Conservation (phyloP, 257 asterid species). For the Solanum megistacrolobum region DNA sequence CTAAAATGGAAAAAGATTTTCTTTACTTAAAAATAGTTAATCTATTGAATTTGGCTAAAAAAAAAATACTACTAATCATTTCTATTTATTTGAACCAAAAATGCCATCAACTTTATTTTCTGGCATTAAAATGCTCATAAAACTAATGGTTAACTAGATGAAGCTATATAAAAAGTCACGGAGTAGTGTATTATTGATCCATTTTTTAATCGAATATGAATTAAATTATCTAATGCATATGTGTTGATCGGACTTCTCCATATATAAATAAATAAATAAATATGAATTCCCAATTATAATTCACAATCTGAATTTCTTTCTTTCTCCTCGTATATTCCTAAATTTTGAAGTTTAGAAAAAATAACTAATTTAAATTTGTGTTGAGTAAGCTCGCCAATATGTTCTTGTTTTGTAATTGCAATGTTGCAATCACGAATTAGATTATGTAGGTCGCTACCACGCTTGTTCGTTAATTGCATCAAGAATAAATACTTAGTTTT, state of each 20-base stretch:
- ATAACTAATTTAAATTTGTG: background rate
- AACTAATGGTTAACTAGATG: background rate
- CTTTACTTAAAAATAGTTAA: background rate
- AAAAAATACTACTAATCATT: background rate
- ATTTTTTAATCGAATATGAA: background rate
- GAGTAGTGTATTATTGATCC: background rate
- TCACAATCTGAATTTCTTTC: rapidly evolving
- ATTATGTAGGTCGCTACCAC: background rate
- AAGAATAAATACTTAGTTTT: background rate
- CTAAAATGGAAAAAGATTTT: background rate
- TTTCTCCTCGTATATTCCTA: background rate
- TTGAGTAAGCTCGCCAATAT: background rate
- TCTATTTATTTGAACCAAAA: background rate
- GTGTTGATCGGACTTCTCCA: background rate
- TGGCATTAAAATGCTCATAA: background rate
- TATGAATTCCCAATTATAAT: background rate
- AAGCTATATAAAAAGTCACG: background rate
- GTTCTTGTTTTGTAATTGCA: background rate
- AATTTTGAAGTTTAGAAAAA: background rate
- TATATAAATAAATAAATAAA: background rate
- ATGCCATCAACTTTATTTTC: background rate
- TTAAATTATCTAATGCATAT: background rate
- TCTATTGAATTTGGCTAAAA: background rate
- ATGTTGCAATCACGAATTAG: background rate
- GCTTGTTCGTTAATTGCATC: background rate